These are phyloP conservation scores for Petrea volubilis DNA, from an alignment of 257 asterid genomes.

Conservation along the genomic window DNA sequence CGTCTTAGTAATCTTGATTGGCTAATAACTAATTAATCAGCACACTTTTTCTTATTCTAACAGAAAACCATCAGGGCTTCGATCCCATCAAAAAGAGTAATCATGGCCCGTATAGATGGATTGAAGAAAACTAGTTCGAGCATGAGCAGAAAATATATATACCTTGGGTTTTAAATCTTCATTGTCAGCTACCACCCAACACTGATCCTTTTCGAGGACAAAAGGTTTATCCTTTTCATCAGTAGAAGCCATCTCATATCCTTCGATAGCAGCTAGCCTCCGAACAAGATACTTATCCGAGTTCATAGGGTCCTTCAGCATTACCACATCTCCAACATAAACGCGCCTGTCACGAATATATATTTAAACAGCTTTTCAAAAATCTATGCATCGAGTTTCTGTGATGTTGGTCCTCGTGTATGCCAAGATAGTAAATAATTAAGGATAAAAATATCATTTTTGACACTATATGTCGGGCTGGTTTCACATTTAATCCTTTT, in stretches of 20 bases:
- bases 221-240: conserved; percentile 78
- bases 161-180: conserved; percentile 73
- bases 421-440: background rate
- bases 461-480: no score
- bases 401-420: background rate
- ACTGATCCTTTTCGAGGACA: conserved; percentile 74
- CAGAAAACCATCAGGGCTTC: no score
- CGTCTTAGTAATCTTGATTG: no score
- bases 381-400: background rate
- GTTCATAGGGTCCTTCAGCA: conserved; percentile 70
- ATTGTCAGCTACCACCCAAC: conserved; percentile 85
- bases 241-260: conserved; percentile 81
- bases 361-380: conserved; percentile 7
- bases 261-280: conserved; percentile 80
- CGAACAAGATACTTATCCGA: conserved; percentile 65
- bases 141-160: conserved; percentile 18
- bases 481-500: no score
- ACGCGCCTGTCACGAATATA: conserved; percentile 47
- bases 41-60: no score
- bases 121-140: no score
- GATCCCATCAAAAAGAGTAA: no score
- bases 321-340: conserved; percentile 77
- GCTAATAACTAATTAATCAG: no score
- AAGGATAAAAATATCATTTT: no score
- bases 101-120: no score